Conservation (phyloP, 108 stramenopile species). For the Bacterosira constricta region DNA sequence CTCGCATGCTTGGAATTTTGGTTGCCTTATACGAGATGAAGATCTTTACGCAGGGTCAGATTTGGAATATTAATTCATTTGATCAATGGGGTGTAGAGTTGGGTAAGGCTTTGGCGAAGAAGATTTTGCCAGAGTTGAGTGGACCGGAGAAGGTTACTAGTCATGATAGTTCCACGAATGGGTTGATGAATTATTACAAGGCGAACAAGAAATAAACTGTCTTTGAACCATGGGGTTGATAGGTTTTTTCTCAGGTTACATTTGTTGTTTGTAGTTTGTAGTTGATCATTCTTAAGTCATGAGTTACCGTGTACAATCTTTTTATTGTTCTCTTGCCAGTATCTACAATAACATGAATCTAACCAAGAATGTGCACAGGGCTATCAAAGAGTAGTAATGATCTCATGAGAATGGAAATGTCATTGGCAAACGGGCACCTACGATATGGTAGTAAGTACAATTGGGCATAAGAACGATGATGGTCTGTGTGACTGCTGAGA, state of each 20-base stretch:
- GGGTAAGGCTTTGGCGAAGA: conserved; percentile 95
- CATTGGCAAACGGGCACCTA: too few relatives aligned
- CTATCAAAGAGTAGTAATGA: too few relatives aligned
- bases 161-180: conserved; percentile 86
- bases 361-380: too few relatives aligned
- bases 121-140: conserved; percentile 74
- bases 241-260: too few relatives aligned
- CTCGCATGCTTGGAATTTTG: conserved; percentile 72
- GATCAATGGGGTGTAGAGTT: conserved; percentile 97
- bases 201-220: conserved; percentile 55
- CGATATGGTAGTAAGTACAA: too few relatives aligned
- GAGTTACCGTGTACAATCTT: too few relatives aligned
- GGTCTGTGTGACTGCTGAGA: too few relatives aligned
- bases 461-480: too few relatives aligned
- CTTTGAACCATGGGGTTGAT: background rate
- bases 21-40: conserved; percentile 87
- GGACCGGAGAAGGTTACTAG: conserved; percentile 51
- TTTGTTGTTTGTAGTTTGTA: background rate
- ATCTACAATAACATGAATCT: too few relatives aligned
- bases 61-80: conserved; percentile 79
- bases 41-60: conserved; percentile 76
- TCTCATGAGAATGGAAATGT: too few relatives aligned
- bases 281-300: too few relatives aligned
- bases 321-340: too few relatives aligned
- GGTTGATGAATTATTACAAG: conserved; percentile 88